Percentiles rank a stretch among this genome's conserved stretches.
Evolutionary conservation across 805 yeast genomes (phyloP).

Genomic region (Isabelozyma rhagii): DNA sequence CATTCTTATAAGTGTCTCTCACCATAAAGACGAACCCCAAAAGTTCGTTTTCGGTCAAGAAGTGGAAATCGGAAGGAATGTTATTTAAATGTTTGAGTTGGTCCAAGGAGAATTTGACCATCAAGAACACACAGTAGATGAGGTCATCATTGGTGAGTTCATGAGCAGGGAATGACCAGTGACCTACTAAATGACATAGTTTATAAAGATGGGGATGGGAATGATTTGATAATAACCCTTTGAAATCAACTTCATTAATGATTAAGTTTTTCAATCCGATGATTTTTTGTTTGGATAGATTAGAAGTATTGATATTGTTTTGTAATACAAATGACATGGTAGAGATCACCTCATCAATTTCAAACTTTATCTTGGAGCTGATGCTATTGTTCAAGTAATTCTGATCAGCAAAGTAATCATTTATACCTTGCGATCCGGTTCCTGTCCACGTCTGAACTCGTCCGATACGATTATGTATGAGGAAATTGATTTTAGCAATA

Average conservation of each 20-base stretch:
- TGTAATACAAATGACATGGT: constrained; percentile 34
- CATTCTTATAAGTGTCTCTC: constrained; percentile 75
- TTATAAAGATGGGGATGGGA: constrained; percentile 19
- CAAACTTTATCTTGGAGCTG: constrained; percentile 1
- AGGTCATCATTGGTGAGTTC: constrained; percentile 63
- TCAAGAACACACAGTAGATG: constrained; percentile 53
- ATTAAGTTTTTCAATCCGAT: constrained; percentile 21
- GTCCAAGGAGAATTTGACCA: constrained; percentile 45
- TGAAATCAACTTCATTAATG: constrained; percentile 28
- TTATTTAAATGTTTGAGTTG: constrained; percentile 12
- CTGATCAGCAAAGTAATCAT: constrained; percentile 13
- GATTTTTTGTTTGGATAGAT: constrained; percentile 17
- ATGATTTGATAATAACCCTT: constrained; percentile 20
- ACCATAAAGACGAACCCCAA: constrained; percentile 61
- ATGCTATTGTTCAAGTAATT: neutral
- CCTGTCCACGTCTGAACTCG: constrained; percentile 45
- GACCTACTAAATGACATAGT: constrained; percentile 44
- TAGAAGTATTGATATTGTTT: constrained; percentile 22
- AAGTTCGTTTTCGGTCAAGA: constrained; percentile 40
- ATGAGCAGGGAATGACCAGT: constrained; percentile 74
- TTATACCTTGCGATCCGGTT: constrained; percentile 19
- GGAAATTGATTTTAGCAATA: constrained; percentile 17
- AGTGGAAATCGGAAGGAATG: neutral
- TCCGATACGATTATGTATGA: constrained; percentile 29
- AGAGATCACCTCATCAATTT: constrained; percentile 21